Evolutionary conservation across 2,329 filamentous ascomycete species (phyloP), one percentile per base, ranked within the genome.

Genomic region (Nigrograna mackinnonii): DNA sequence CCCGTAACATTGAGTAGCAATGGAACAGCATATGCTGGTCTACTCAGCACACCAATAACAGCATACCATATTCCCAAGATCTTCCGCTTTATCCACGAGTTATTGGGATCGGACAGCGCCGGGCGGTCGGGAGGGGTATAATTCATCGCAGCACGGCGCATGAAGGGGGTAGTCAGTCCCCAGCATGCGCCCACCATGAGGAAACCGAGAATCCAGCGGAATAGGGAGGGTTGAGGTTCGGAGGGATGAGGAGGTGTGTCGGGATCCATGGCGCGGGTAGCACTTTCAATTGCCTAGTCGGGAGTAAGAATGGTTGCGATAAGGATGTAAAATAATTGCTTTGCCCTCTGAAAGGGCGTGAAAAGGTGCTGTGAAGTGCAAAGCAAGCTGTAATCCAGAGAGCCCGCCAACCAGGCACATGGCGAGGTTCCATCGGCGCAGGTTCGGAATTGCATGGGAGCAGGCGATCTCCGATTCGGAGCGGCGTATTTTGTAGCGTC

Each of bases 81-180:
- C 58, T 81, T 86, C 41, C 75, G 73, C 60, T 79, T 83, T 12
- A 89, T 38, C 78, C 80, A 84, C 41, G 83, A 84, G 33, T 70
- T 71, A 49, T 54, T 61, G 42, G 61, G 58, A 52, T 68, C 62
- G 35, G 54, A 50, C 47, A 70, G 37, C 32, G 60, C 52, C 33
- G 64, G 59, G 1, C 64, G 51, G 22, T 59, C 41, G 24, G 67
- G 69, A 17, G 85, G 84, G 1, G 76, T 81, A 72, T 94, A 91
- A 47, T 84, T 79, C 36, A 86, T 79, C 2, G 92, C 91, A 7
- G 92, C 92, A 49, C 83, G 82, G 18, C 91, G 86, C 77, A 97
- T 95, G 74, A 97, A 96, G 9, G 76, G 75, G 6, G 90, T 95
- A 1, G 90, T 96, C 57, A 95, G 83, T 38, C 91, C 92, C 92